Base-by-base conservation (phyloP, 371 early-diverging fungal species). In the Aphelidium insulamus region DNA sequence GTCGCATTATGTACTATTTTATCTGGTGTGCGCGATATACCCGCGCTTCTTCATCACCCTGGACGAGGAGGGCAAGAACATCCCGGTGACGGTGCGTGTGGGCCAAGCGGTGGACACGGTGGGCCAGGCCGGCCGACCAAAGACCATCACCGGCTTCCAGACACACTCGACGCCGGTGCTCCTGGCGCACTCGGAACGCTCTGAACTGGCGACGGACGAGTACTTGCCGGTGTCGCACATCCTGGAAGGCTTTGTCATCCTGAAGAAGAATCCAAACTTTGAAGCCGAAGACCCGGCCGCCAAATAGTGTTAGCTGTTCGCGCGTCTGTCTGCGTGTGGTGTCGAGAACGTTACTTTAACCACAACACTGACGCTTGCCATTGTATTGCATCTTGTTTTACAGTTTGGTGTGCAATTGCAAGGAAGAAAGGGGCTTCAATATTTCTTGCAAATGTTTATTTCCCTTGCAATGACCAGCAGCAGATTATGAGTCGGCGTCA, bases 61-160 rank as follows among this genome's bases (percentile, higher is more conserved):
- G 37, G 77, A 92, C 52, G 82, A 77, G 48, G 54, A 74, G 22
- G 50, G 84, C 20, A 72, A 90, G 45, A 62, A 53, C 30, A 45
- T 83, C 34, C 59, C 76, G 7, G 77, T 73, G 20, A 74, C 78
- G 15, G 84, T 95, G 20, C 83, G 95, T 43, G 98, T 99, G 16
- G 99, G 99, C 33, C 92, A 87, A 57, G 91, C 94, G 10, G 92
- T 98, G 19, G 98, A 98, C 54, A 83, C 80, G 2, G 97, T 98
- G 20, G 99, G 99, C 21, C 90, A 98, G 54, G 95, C 94, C 1
- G 99, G 99, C 25, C 66, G 84, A 35, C 98, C 98, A 36, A 95
- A 91, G 62, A 88, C 87, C 0, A 86, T 99, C 38, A 84, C 94
- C 2, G 97, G 97, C 16, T 91, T 92, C 72, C 97, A 98, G 52